A percentile compares a stretch with the other conserved stretches of the same genome.
Evolutionary conservation across 441 rosid genomes (phyloP).

Genomic region (Melastoma candidum): DNA sequence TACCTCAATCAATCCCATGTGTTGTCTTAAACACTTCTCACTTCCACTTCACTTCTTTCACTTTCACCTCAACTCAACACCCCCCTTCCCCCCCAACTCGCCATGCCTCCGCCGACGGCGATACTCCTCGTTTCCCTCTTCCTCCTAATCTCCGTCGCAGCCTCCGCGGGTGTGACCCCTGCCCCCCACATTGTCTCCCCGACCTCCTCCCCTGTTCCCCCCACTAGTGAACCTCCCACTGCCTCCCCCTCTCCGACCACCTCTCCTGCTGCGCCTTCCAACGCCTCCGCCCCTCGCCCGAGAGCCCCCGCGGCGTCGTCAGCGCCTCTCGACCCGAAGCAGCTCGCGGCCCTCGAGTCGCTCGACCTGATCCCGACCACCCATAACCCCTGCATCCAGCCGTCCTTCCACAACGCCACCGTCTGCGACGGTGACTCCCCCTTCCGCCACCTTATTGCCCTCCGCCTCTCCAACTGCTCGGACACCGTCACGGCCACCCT

Average conservation of each 20-base stretch:
- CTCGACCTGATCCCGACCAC: constrained; percentile 51
- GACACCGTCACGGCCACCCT: constrained; percentile 35
- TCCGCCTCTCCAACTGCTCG: constrained; percentile 73
- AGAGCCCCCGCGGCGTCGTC: constrained; percentile 6
- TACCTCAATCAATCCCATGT: too few relatives aligned
- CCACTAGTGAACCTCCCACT: neutral
- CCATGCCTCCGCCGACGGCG: constrained; percentile 12
- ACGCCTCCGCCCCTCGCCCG: constrained; percentile 18
- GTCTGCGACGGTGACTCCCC: constrained; percentile 55
- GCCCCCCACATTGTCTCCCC: constrained; percentile 10
- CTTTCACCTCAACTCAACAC: constrained; percentile 10
- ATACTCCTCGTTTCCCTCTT: constrained; percentile 22
- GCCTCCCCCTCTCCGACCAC: neutral
- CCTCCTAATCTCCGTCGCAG: constrained; percentile 8
- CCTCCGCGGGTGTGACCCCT: constrained; percentile 10
- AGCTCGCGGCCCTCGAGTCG: constrained; percentile 64
- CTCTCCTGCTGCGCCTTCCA: neutral
- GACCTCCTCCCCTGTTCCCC: neutral
- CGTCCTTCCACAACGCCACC: constrained; percentile 23
- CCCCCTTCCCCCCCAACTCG: neutral
- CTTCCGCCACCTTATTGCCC: constrained; percentile 62
- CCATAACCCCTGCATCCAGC: constrained; percentile 50
- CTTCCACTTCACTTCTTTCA: neutral
- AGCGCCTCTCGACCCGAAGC: constrained; percentile 74
- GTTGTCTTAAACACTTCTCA: too few relatives aligned